Evolutionary conservation across 139 green algal species (phyloP).

Genomic region (Monoraphidium neglectum): DNA sequence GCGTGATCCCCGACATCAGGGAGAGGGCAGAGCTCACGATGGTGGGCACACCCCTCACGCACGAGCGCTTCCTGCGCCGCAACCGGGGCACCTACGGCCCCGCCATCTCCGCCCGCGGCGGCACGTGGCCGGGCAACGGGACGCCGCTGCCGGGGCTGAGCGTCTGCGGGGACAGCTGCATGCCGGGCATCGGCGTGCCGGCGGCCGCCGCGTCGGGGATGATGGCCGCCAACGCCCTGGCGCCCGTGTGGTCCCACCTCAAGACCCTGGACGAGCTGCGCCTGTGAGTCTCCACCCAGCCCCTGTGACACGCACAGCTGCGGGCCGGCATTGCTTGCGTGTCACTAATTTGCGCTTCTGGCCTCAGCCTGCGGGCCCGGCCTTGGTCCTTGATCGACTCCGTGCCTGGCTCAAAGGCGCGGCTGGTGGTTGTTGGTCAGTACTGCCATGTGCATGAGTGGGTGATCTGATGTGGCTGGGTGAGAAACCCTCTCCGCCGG

Average conservation of each 20-base stretch:
- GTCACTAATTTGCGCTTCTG: no score
- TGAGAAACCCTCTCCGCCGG: no score
- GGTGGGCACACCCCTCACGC: conserved; percentile 79
- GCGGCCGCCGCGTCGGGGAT: conserved; percentile 81
- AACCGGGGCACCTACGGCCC: conserved; percentile 75
- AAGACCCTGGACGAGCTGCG: conserved; percentile 64
- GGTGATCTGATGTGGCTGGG: no score
- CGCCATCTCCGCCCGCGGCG: conserved; percentile 54
- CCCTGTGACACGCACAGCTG: no score
- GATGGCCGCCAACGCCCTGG: conserved; percentile 84
- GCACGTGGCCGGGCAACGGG: conserved; percentile 69
- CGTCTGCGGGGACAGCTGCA: conserved; percentile 79
- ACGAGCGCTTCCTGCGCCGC: conserved; percentile 73
- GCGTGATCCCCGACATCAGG: conserved; percentile 80
- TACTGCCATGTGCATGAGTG: no score
- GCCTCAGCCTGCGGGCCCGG: no score
- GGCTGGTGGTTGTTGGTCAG: no score
- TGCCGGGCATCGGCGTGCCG: conserved; percentile 94
- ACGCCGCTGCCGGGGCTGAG: conserved; percentile 74
- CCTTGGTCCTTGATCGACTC: no score
- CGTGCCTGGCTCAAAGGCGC: no score
- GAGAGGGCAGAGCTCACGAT: conserved; percentile 63
- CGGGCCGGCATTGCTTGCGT: no score
- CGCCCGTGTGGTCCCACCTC: conserved; percentile 66
- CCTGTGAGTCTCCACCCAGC: no score